A percentile compares a stretch with the other conserved stretches of the same genome.
Conservation (phyloP, 139 green algal genomes). For the Haematococcus sp. region DNA sequence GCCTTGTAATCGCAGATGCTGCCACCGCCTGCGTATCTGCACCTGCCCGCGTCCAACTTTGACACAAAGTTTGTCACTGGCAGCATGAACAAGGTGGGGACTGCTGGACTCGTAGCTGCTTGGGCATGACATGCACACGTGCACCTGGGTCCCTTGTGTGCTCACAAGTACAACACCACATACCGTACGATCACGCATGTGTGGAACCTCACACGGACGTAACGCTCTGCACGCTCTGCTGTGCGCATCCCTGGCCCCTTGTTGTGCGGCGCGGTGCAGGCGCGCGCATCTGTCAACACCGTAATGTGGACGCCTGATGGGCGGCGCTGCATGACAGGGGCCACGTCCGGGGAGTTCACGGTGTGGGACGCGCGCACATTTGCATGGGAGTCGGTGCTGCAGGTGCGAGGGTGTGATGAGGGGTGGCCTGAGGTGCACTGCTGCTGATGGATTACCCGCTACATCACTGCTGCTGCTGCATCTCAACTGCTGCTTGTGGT, state of each 20-base stretch:
- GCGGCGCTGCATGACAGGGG: conserved; percentile 79
- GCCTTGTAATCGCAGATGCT: conserved; percentile 4
- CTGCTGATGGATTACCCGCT: too few species aligned
- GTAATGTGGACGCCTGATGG: conserved; percentile 58
- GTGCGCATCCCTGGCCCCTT: too few species aligned
- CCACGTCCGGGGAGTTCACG: conserved; percentile 85
- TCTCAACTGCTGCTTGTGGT: too few species aligned
- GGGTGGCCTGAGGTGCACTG: too few species aligned
- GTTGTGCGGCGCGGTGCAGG: background rate
- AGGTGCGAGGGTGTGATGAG: conserved; percentile 42
- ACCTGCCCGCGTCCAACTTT: conserved; percentile 13
- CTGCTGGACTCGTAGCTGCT: too few species aligned
- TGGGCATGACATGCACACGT: too few species aligned
- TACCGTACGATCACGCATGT: too few species aligned
- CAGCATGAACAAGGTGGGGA: conserved; percentile 16
- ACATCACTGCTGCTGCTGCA: too few species aligned
- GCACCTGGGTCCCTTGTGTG: too few species aligned
- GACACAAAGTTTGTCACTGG: conserved; percentile 13
- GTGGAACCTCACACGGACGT: too few species aligned
- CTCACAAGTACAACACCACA: too few species aligned
- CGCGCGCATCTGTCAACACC: conserved; percentile 13
- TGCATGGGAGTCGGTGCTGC: conserved; percentile 86
- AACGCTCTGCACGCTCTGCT: too few species aligned
- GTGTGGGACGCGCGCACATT: conserved; percentile 86
- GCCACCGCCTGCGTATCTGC: conserved; percentile 12